Conservation (phyloP, 2,329 filamentous ascomycete species). For the Fusarium albidum region DNA sequence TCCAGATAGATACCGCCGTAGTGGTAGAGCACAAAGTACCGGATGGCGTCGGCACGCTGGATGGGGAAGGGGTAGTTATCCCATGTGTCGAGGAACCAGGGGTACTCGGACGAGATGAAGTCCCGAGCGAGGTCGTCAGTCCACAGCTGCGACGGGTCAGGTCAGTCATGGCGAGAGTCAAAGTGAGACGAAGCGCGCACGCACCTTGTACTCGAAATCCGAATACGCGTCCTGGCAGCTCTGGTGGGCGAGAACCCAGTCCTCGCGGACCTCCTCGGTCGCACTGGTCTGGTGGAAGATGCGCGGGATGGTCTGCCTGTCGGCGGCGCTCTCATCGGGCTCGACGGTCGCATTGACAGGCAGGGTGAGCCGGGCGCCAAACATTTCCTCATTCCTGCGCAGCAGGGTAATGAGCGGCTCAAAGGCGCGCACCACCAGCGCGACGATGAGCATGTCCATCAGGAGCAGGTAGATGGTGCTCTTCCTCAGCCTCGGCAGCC, state of each 20-base stretch:
- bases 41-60: constrained; percentile 75
- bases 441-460: constrained; percentile 69
- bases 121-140: constrained; percentile 72
- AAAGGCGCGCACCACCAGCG: constrained; percentile 71
- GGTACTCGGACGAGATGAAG: constrained; percentile 74
- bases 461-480: constrained; percentile 65
- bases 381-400: constrained; percentile 51
- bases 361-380: constrained; percentile 38
- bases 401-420: constrained; percentile 77
- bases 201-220: constrained; percentile 77
- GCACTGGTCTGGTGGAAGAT: constrained; percentile 80
- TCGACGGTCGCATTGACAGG: constrained; percentile 48
- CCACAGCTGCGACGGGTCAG: constrained; percentile 64
- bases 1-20: constrained; percentile 81
- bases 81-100: constrained; percentile 76
- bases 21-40: constrained; percentile 77
- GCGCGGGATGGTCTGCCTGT: constrained; percentile 75
- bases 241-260: constrained; percentile 72
- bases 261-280: constrained; percentile 72
- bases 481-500: constrained; percentile 31
- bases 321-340: constrained; percentile 75
- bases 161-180: neutral
- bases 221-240: constrained; percentile 73
- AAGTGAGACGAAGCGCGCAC: constrained; percentile 38
- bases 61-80: constrained; percentile 75